Evolutionary conservation across 2,329 filamentous ascomycete species (phyloP).

Genomic region (Tolypocladium sp.): DNA sequence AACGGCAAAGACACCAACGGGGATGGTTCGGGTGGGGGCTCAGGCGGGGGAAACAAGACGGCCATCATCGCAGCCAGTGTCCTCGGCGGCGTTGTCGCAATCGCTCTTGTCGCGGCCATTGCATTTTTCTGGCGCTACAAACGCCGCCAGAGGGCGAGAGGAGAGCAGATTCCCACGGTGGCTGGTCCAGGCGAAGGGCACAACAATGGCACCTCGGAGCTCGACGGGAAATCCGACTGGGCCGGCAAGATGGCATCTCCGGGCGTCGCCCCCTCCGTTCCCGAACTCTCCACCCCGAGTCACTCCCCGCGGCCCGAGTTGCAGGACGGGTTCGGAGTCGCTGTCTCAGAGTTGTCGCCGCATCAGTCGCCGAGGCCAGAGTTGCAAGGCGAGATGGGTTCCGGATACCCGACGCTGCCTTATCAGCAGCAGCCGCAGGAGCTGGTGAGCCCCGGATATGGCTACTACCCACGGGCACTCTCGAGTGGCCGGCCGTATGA

Average conservation of each 20-base stretch:
- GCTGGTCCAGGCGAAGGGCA: neutral
- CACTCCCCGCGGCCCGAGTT: constrained; percentile 15
- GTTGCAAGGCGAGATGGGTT: constrained; percentile 14
- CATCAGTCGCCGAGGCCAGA: constrained; percentile 15
- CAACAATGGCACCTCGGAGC: constrained; percentile 8
- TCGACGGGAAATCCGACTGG: constrained; percentile 16
- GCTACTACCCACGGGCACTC: constrained; percentile 7
- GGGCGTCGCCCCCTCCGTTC: constrained; percentile 5
- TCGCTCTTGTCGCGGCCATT: constrained; percentile 17
- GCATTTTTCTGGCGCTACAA: constrained; percentile 28
- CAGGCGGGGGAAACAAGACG: constrained; percentile 12
- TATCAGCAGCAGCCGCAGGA: constrained; percentile 12
- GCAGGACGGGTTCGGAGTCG: constrained; percentile 10
- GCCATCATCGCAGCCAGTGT: constrained; percentile 24
- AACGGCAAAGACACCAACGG: constrained; percentile 4
- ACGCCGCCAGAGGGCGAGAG: constrained; percentile 14
- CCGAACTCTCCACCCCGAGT: constrained; percentile 12
- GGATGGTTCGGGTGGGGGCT: constrained; percentile 5
- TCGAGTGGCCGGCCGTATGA: constrained; percentile 8
- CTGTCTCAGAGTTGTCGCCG: constrained; percentile 12
- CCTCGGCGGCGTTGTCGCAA: constrained; percentile 14
- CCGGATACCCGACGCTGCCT: constrained; percentile 8
- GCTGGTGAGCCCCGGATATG: constrained; percentile 11
- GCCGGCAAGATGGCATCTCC: constrained; percentile 1
- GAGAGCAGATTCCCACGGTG: constrained; percentile 11